Evolutionary conservation across 441 rosid genomes (phyloP).

Genomic region (Gossypium schwendimanii): DNA sequence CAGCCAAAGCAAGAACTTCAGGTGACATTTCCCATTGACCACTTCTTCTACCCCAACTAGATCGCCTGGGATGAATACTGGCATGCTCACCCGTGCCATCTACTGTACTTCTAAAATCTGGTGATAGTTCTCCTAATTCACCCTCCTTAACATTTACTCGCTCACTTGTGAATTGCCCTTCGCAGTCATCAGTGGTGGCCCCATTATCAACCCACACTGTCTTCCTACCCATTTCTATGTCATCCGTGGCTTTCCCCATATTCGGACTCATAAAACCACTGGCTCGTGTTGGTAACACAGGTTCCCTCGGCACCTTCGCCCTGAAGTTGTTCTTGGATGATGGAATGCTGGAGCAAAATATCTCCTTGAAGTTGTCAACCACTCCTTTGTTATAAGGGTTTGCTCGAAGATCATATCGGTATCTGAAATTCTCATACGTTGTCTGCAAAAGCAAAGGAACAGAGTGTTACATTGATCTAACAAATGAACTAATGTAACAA

Average conservation of each 20-base stretch:
- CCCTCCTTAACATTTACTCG: slow-evolving; percentile 63
- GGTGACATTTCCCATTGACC: slow-evolving; percentile 99
- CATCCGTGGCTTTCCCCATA: slow-evolving; percentile 73
- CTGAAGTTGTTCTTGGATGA: slow-evolving; percentile 35
- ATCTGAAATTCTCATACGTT: slow-evolving; percentile 56
- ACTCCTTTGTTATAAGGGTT: slow-evolving; percentile 56
- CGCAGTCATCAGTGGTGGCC: slow-evolving; percentile 45
- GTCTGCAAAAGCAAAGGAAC: slow-evolving; percentile 29
- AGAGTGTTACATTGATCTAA: neutral
- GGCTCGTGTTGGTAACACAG: slow-evolving; percentile 44
- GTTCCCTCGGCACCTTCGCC: slow-evolving; percentile 40
- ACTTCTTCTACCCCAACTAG: slow-evolving; percentile 94
- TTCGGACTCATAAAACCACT: slow-evolving; percentile 78
- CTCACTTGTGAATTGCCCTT: slow-evolving; percentile 43
- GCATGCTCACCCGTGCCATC: slow-evolving; percentile 57
- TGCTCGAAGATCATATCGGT: slow-evolving; percentile 44
- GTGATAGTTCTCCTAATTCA: slow-evolving; percentile 65
- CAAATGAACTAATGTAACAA: neutral
- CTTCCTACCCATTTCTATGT: slow-evolving; percentile 82
- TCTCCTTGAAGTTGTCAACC: slow-evolving; percentile 42
- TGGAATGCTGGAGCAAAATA: slow-evolving; percentile 28
- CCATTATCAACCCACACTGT: slow-evolving; percentile 73
- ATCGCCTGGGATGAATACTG: slow-evolving; percentile 66
- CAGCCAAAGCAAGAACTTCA: slow-evolving; percentile 80
- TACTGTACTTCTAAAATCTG: slow-evolving; percentile 53